Percentiles rank a stretch among this genome's conserved stretches.
phyloP scores from a whole-genome alignment of 768 basidiomycete species.

The Coprinellus aureogranulatus region DNA sequence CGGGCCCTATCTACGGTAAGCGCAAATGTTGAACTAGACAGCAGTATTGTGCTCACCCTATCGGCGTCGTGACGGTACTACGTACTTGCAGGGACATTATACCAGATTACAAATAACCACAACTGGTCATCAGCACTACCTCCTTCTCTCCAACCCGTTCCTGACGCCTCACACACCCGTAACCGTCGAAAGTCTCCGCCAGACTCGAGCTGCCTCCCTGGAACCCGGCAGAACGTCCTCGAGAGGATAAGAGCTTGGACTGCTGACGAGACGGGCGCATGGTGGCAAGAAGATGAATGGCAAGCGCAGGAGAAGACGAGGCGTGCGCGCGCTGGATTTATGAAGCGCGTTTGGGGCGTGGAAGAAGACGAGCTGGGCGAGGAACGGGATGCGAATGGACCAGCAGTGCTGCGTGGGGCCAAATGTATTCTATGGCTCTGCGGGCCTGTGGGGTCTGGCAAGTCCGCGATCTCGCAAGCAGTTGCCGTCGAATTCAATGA shows the following conservation, averaged over 20 bases:
- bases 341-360: background rate
- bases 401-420: too few relatives aligned
- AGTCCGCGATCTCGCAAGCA: constrained; percentile 1
- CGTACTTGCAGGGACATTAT: too few relatives aligned
- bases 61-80: too few relatives aligned
- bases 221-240: background rate
- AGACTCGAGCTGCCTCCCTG: background rate
- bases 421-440: background rate
- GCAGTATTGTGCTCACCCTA: too few relatives aligned
- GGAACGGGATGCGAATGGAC: background rate
- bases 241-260: background rate
- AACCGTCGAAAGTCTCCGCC: background rate
- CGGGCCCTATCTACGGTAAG: too few relatives aligned
- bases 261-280: background rate
- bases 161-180: background rate
- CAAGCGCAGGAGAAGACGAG: background rate
- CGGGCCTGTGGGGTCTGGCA: constrained; percentile 4
- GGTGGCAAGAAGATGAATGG: background rate
- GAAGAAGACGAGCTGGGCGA: too few relatives aligned
- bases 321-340: background rate
- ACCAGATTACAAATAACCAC: too few relatives aligned
- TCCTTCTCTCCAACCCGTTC: background rate
- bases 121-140: too few relatives aligned
- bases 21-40: too few relatives aligned
- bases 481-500: background rate